Evolutionary conservation across 139 green algal genomes (phyloP).

Genomic region (Spirogloea muscicola): DNA sequence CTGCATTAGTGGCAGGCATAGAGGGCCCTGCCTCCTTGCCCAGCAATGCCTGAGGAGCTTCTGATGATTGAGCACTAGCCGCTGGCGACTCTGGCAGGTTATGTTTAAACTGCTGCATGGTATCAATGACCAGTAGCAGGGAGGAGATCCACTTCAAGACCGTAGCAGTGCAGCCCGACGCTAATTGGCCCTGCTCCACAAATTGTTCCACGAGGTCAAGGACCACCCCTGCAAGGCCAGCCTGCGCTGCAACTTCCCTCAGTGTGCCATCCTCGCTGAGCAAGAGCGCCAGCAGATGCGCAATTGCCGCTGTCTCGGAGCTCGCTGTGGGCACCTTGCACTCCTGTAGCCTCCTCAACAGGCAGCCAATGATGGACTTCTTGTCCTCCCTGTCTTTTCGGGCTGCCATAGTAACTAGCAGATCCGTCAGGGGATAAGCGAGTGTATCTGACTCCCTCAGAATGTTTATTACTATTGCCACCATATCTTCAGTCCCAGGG

Average conservation of each 20-base stretch:
- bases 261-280: constrained; percentile 55
- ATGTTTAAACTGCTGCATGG: too few relatives aligned
- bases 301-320: constrained; percentile 4
- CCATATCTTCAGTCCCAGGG: constrained; percentile 17
- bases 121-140: too few relatives aligned
- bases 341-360: constrained; percentile 56
- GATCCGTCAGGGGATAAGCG: constrained; percentile 30
- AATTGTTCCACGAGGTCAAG: too few relatives aligned
- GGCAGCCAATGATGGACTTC: constrained; percentile 52
- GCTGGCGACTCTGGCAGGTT: too few relatives aligned
- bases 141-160: too few relatives aligned
- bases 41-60: too few relatives aligned
- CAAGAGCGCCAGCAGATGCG: constrained; percentile 72
- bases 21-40: too few relatives aligned
- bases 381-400: constrained; percentile 57
- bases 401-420: constrained; percentile 49
- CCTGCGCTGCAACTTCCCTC: constrained; percentile 50
- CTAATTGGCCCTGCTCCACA: too few relatives aligned
- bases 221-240: constrained; percentile 35
- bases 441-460: constrained; percentile 35
- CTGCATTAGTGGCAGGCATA: too few relatives aligned
- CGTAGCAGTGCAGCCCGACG: too few relatives aligned
- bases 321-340: constrained; percentile 13
- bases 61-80: too few relatives aligned
- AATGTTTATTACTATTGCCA: constrained; percentile 30